Evolutionary conservation across 345 rosid genomes (phyloP).

Genomic region (Corymbia maculata): DNA sequence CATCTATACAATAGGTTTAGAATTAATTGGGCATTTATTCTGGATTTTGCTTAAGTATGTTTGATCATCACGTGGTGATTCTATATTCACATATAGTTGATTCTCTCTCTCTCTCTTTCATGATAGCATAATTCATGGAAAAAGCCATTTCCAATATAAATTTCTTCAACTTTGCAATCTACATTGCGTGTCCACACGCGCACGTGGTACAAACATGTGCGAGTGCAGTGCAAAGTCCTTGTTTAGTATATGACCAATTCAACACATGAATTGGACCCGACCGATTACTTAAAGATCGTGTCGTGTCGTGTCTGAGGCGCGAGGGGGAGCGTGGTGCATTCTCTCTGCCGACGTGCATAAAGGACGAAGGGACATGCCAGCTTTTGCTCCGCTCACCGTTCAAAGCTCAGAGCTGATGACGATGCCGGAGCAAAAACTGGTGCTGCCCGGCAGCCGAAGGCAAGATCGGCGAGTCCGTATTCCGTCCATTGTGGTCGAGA

Average conservation of each 20-base stretch:
- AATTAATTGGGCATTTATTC: background rate
- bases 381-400: background rate
- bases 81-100: background rate
- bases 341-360: background rate
- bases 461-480: background rate
- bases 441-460: background rate
- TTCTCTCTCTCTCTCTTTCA: background rate
- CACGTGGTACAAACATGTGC: background rate
- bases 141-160: background rate
- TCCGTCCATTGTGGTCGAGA: background rate
- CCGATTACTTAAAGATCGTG: background rate
- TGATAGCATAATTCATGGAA: background rate
- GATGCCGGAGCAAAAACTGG: background rate
- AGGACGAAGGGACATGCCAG: rapidly evolving
- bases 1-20: background rate
- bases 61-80: background rate
- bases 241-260: background rate
- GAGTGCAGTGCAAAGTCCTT: background rate
- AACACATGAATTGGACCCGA: background rate
- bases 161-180: background rate
- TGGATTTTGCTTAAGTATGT: background rate
- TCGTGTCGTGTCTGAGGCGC: background rate
- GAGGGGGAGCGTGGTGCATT: background rate
- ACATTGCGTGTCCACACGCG: background rate
- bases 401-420: background rate